A percentile compares a stretch with the other conserved stretches of the same genome.
phyloP scores from a whole-genome alignment of 2,329 filamentous ascomycete species.

The Incumbomyces lentus region DNA sequence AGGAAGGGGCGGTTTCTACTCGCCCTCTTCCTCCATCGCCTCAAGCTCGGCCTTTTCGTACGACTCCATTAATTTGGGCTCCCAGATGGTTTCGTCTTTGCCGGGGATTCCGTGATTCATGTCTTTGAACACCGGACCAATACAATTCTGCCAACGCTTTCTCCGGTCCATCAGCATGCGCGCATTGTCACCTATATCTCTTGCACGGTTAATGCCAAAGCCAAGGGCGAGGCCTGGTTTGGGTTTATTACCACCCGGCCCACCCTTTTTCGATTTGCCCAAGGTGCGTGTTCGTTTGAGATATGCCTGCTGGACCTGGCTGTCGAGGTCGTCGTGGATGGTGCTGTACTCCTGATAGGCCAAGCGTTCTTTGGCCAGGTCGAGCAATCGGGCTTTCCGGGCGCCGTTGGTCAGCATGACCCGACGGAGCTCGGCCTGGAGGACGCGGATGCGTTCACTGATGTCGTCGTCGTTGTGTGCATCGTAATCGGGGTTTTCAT shows the following conservation, averaged over 20 bases:
- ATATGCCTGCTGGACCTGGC: constrained; percentile 88
- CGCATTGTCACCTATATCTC: constrained; percentile 75
- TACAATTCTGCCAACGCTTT: constrained; percentile 78
- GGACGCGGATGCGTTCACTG: constrained; percentile 71
- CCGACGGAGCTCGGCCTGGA: constrained; percentile 73
- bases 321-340: constrained; percentile 91
- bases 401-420: constrained; percentile 83
- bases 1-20: constrained; percentile 25
- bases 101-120: constrained; percentile 67
- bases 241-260: constrained; percentile 48
- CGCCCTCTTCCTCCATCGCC: constrained; percentile 69
- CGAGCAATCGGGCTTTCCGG: constrained; percentile 73
- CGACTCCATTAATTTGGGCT: constrained; percentile 58
- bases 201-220: constrained; percentile 52
- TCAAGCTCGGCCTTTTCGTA: constrained; percentile 68
- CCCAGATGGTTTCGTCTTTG: constrained; percentile 62
- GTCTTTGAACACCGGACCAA: constrained; percentile 81
- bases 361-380: constrained; percentile 84
- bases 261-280: constrained; percentile 86
- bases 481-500: constrained; percentile 68
- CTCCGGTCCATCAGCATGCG: constrained; percentile 87
- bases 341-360: constrained; percentile 94
- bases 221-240: constrained; percentile 42
- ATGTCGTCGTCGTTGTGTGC: constrained; percentile 90
- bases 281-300: constrained; percentile 90